These are phyloP conservation scores for Euphrasia arctica DNA, from an alignment of 305 asterid genomes.

Conservation along the genomic window DNA sequence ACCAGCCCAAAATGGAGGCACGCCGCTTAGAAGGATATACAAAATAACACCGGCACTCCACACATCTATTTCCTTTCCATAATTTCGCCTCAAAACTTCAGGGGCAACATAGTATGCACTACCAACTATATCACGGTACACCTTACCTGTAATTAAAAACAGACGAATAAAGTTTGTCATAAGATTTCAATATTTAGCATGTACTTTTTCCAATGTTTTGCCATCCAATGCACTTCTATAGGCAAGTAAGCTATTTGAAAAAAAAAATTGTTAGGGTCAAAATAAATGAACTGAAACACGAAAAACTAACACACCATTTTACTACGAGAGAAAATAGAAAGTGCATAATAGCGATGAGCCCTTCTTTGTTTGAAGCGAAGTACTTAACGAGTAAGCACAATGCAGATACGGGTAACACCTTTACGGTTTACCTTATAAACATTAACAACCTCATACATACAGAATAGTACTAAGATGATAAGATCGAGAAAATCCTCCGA, in stretches of 20 bases:
- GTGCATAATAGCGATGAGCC: too few species aligned
- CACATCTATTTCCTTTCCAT: constrained; percentile 1
- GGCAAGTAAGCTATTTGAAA: not conserved
- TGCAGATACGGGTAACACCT: too few species aligned
- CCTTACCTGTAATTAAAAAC: not conserved
- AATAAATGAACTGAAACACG: not conserved
- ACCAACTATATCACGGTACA: constrained; percentile 1
- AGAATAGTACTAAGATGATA: not conserved
- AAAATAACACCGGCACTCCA: constrained; percentile 8
- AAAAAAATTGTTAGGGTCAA: too few species aligned
- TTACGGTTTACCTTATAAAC: too few species aligned
- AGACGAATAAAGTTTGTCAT: not conserved
- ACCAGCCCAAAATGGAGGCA: constrained; percentile 9
- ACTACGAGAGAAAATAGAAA: not conserved
- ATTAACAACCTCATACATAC: not conserved
- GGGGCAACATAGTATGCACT: constrained; percentile 6
- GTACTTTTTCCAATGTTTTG: not conserved
- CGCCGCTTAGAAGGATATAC: constrained; percentile 1
- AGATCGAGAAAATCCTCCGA: not conserved
- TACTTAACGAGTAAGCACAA: too few species aligned
- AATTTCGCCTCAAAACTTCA: not conserved
- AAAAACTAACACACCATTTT: not conserved
- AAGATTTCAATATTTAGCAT: not conserved
- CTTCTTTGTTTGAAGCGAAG: too few species aligned
- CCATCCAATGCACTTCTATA: not conserved